Base-by-base conservation (phyloP, 75 land plant species). In the Cunninghamia lanceolata region DNA sequence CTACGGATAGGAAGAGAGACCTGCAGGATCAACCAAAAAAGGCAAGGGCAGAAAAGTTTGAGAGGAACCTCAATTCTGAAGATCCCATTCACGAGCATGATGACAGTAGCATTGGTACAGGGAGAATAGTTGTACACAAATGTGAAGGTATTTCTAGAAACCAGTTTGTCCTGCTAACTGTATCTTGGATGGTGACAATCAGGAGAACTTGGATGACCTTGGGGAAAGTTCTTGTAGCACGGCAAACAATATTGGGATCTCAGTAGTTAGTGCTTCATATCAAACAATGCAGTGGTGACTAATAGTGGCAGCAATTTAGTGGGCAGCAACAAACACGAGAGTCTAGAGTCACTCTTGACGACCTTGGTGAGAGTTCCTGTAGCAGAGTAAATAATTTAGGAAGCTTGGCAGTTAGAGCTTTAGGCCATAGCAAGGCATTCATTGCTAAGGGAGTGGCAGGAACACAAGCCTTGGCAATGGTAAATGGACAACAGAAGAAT, bases 381-480 rank as follows among this genome's bases (percentile, higher is more conserved):
- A 80, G 82, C 30, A 80, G 10, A 42, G 82, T 9, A 45, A 80
- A 80, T 45, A 45, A 80, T 80, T 9, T 80, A 80, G 82, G 50
- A n/a, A 80, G 0, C 82, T 43, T 50, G n/a, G 47, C 30, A 45
- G 47, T 28, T 43, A 80, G 82, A 43, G 30, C 28, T 43, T 79
- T 30, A 11, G n/a, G 47, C 0, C 46, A 25, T 3, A 45, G 15
- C 30, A 80, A 43, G 82, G 82, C 32, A 7, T 15, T 71, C 36
- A 80, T 80, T 32, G 82, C 50, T n/a, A 80, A 80, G 82, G n/a
- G n/a, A 28, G 82, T 28, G 50, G 50, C 82, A 80, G 82, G 28
- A 28, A 25, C n/a, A 32, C 25, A 38, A 43, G 47, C 32, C 32
- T 80, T 45, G 50, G 43, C 30, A 80, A 80, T 45, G 32, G 46